Percentiles rank a stretch among this genome's conserved stretches.
Evolutionary conservation across 352 stramenopile species (phyloP).

Genomic region (Halophytophthora polymorphica): DNA sequence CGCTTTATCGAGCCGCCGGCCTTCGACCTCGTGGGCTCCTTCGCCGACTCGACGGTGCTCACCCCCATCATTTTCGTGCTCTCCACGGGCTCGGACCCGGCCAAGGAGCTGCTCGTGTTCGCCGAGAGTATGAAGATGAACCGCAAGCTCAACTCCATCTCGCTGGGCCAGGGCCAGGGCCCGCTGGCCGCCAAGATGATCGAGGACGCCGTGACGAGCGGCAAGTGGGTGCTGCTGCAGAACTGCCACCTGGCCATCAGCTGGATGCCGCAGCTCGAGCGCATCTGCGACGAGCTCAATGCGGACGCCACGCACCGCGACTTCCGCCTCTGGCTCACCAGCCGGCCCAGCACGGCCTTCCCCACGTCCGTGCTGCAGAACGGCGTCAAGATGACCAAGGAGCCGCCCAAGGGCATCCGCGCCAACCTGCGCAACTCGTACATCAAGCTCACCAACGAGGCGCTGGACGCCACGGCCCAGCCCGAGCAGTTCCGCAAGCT

Average conservation of each 20-base stretch:
- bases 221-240: conserved; percentile 94
- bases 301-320: conserved; percentile 84
- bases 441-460: conserved; percentile 91
- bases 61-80: conserved; percentile 94
- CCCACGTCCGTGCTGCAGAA: conserved; percentile 93
- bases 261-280: conserved; percentile 94
- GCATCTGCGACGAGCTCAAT: conserved; percentile 91
- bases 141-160: conserved; percentile 91
- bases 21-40: conserved; percentile 90
- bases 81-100: conserved; percentile 92
- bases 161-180: conserved; percentile 92
- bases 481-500: conserved; percentile 92
- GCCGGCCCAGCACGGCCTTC: conserved; percentile 76
- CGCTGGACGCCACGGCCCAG: conserved; percentile 82
- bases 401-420: conserved; percentile 91
- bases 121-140: conserved; percentile 83
- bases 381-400: conserved; percentile 97
- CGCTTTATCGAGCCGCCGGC: conserved; percentile 91
- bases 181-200: conserved; percentile 90
- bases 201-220: conserved; percentile 78
- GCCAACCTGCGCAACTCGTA: conserved; percentile 94
- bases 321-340: conserved; percentile 95
- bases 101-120: conserved; percentile 91
- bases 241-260: conserved; percentile 94
- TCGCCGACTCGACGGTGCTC: conserved; percentile 83